Base-by-base conservation (phyloP, 2,329 filamentous ascomycete species). In the Diaporthe sp. region DNA sequence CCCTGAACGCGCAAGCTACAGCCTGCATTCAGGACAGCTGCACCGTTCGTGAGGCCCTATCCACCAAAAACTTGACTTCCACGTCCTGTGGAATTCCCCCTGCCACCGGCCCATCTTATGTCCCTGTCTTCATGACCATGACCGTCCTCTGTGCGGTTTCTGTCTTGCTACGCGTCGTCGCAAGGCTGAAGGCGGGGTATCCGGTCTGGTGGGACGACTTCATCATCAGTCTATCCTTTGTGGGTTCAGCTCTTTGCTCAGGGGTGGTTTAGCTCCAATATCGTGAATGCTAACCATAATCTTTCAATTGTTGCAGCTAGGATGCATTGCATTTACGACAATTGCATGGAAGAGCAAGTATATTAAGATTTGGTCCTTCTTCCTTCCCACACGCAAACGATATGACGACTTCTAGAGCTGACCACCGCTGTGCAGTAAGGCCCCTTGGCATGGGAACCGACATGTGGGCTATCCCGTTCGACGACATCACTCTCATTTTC, bases 181-280 rank as follows among this genome's bases (percentile, higher is more conserved):
- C 68, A 5, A 71, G 68, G 31, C 28, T 71, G 68, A 71, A 58
- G 25, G 19, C 42, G 9, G 42, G 42, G 39, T 39, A 34, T 37
- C 53, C 68, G 17, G 53, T 71, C 39, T 71, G 68, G 68, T 71
- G 68, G 68, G 68, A 71, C 4, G 68, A 71, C 12, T 46, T 71
- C 5, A 49, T 71, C 15, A 44, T 71, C 25, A 10, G 25, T n/a
- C 37, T 71, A 19, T 71, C 68, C 12, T 71, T 71, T 71, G 68
- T 71, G 15, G 10, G 68, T 59, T 15, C n/a, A 2, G 12, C 0
- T 31, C 19, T n/a, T 37, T 17, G 10, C 39, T 46, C 28, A 7
- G 19, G n/a, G 0, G 15, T 2, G 10, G 10, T 34, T 12, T 31
- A 25, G 1, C 4, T 12, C 17, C 17, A 4, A 28, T 5, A 34